Evolutionary conservation across 2,329 filamentous ascomycete species (phyloP).

Genomic region (Dactylonectria estremocensis): DNA sequence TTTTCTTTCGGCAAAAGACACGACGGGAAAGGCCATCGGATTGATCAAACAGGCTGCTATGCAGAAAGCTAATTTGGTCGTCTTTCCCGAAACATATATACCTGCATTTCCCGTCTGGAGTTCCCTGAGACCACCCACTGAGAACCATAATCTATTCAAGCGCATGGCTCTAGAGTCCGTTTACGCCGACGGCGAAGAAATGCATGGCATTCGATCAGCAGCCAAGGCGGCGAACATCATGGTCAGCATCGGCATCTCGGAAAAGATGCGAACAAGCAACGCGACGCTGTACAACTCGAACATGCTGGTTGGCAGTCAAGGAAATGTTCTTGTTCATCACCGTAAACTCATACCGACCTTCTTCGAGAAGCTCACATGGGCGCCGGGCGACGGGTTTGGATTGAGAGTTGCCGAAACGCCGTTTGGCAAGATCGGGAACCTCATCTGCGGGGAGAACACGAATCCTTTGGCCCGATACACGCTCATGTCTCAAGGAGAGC

Average conservation of each 20-base stretch:
- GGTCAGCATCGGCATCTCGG: constrained; percentile 66
- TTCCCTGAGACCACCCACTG: constrained; percentile 60
- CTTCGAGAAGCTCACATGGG: constrained; percentile 71
- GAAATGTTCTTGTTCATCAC: constrained; percentile 65
- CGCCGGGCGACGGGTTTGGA: constrained; percentile 66
- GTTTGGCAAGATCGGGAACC: constrained; percentile 62
- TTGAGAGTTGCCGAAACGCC: constrained; percentile 62
- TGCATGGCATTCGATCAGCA: constrained; percentile 56
- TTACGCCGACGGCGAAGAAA: constrained; percentile 62
- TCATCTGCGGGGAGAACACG: constrained; percentile 73
- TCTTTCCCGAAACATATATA: constrained; percentile 69
- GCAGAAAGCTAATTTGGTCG: constrained; percentile 63
- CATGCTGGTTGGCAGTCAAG: constrained; percentile 60
- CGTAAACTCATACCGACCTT: constrained; percentile 70
- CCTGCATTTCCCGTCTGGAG: constrained; percentile 69
- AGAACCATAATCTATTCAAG: constrained; percentile 66
- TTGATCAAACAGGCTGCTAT: constrained; percentile 61
- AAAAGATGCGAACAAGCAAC: constrained; percentile 59
- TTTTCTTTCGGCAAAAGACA: constrained; percentile 62
- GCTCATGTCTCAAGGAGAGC: constrained; percentile 69
- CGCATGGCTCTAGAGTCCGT: constrained; percentile 62
- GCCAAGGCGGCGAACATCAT: constrained; percentile 56
- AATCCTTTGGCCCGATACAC: constrained; percentile 68
- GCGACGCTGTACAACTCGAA: constrained; percentile 68
- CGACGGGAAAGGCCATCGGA: constrained; percentile 62